Percentiles rank a stretch among this genome's conserved stretches.
These are phyloP conservation scores for Crucibulum laeve DNA, from an alignment of 768 basidiomycete genomes.

Conservation along the genomic window DNA sequence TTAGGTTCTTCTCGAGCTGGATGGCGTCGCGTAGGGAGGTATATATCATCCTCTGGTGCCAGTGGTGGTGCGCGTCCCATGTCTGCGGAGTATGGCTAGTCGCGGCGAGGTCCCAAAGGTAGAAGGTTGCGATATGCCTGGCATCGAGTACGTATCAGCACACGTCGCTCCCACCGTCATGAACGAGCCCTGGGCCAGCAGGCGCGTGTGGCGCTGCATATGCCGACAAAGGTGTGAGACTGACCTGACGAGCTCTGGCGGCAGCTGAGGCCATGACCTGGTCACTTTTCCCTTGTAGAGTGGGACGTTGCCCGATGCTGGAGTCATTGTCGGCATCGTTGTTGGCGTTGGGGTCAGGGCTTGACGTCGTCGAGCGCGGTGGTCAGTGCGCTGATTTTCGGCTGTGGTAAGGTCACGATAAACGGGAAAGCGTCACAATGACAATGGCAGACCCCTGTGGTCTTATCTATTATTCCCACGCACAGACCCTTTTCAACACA, in stretches of 20 bases:
- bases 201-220: conserved; percentile 27
- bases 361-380: conserved; percentile 25
- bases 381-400: conserved; percentile 39
- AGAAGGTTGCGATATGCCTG: conserved; percentile 57
- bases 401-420: conserved; percentile 23
- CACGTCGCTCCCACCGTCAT: neutral
- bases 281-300: conserved; percentile 57
- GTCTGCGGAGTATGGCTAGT: conserved; percentile 42
- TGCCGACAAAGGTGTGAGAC: conserved; percentile 18
- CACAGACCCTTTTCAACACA: too few species aligned
- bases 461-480: conserved; percentile 31
- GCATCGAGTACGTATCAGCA: neutral
- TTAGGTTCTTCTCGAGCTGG: conserved; percentile 53
- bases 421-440: conserved; percentile 21
- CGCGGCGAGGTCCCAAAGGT: conserved; percentile 44
- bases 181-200: conserved; percentile 19
- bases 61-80: conserved; percentile 46
- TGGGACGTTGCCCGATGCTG: conserved; percentile 5
- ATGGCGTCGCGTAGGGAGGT: conserved; percentile 57
- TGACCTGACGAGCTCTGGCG: conserved; percentile 58
- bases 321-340: neutral
- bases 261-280: conserved; percentile 59
- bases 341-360: conserved; percentile 1
- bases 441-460: conserved; percentile 14
- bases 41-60: conserved; percentile 62